phyloP scores from a whole-genome alignment of 371 early-diverging fungal genomes.

The Mortierella sp. region DNA sequence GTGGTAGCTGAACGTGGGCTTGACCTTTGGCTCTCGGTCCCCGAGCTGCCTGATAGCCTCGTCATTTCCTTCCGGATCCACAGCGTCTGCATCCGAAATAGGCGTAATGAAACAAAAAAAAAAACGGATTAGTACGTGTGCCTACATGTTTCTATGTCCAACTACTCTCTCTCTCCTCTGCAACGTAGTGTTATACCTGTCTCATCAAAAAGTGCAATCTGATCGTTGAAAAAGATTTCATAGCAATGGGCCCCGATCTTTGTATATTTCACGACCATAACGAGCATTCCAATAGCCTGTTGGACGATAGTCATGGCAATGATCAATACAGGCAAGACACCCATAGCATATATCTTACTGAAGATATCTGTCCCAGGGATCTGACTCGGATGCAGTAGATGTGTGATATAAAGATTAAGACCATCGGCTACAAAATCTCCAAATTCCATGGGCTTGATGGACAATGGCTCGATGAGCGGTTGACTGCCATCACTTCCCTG shows the following conservation, averaged over 20 bases:
- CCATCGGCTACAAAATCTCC: constrained; percentile 26
- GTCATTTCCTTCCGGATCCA: constrained; percentile 37
- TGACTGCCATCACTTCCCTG: neutral
- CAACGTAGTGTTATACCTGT: constrained; percentile 23
- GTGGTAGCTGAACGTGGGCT: constrained; percentile 37
- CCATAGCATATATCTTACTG: constrained; percentile 37
- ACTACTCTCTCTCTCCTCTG: no score
- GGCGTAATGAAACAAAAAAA: no score
- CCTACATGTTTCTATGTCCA: no score
- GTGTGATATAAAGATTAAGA: constrained; percentile 13
- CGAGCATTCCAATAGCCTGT: constrained; percentile 27
- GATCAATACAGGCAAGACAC: constrained; percentile 33
- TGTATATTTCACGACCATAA: constrained; percentile 26
- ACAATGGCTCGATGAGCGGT: constrained; percentile 20
- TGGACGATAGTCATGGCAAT: constrained; percentile 31
- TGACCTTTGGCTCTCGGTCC: constrained; percentile 4
- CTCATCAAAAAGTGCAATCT: constrained; percentile 34
- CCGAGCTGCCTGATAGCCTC: constrained; percentile 34
- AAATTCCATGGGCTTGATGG: constrained; percentile 23
- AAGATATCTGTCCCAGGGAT: constrained; percentile 39
- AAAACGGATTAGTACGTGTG: no score
- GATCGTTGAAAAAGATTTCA: constrained; percentile 22
- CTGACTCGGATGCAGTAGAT: constrained; percentile 26
- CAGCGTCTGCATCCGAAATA: no score
- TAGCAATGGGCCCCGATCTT: constrained; percentile 19